Percentiles rank a stretch among this genome's conserved stretches.
phyloP scores from a whole-genome alignment of 768 basidiomycete genomes.

The Termitomyces sp. region DNA sequence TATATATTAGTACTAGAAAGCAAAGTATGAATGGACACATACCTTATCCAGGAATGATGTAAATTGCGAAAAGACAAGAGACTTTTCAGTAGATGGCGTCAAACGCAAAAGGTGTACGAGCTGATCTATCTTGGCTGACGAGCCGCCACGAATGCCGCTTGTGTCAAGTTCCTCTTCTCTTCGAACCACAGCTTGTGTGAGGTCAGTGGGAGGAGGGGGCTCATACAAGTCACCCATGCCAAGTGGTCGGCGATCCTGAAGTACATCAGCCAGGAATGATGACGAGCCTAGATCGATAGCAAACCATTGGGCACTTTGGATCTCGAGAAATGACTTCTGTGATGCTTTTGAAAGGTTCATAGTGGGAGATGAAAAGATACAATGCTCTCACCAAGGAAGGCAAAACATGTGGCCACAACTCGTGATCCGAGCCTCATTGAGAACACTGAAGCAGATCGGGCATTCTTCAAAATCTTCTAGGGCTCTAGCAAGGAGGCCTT shows the following conservation, averaged over 20 bases:
- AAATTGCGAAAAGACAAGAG: conserved; percentile 88
- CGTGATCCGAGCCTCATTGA: conserved; percentile 69
- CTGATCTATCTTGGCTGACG: conserved; percentile 86
- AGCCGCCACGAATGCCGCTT: conserved; percentile 40
- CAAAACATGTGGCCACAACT: conserved; percentile 74
- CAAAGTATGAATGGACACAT: background rate
- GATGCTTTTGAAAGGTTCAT: conserved; percentile 40
- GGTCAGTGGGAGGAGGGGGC: conserved; percentile 60
- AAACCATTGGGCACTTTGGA: conserved; percentile 80
- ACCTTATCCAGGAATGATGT: conserved; percentile 84
- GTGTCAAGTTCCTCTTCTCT: conserved; percentile 37
- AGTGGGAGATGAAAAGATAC: background rate
- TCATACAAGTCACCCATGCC: conserved; percentile 53
- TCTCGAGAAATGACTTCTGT: conserved; percentile 66
- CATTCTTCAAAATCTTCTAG: conserved; percentile 85
- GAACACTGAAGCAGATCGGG: conserved; percentile 63
- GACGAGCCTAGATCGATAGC: background rate
- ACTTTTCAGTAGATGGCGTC: conserved; percentile 69
- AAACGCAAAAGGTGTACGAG: conserved; percentile 68
- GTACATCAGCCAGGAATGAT: background rate
- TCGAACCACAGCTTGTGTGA: conserved; percentile 54
- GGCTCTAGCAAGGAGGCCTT: conserved; percentile 53
- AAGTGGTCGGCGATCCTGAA: conserved; percentile 69
- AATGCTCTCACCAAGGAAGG: conserved; percentile 50
- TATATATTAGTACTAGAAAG: background rate